A percentile compares a stretch with the other conserved stretches of the same genome.
Conservation (phyloP, 208 protist genomes). For the Trichomonas vaginalis region DNA sequence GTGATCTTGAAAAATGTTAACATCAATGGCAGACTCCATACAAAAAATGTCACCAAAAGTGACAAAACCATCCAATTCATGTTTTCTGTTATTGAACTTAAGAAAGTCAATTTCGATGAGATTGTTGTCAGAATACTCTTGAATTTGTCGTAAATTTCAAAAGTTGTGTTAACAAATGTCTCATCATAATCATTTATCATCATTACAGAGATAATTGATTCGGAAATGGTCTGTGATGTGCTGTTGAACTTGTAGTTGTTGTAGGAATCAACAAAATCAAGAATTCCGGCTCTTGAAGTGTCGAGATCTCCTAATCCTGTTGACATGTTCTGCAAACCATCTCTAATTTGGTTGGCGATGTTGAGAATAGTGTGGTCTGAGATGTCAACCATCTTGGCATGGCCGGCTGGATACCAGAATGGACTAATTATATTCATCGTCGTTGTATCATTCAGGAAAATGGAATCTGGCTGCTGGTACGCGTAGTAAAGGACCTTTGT, state of each 20-base stretch:
- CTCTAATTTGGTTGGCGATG: not conserved
- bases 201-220: not conserved
- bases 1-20: not conserved
- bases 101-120: not conserved
- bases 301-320: not conserved
- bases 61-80: not conserved
- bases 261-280: not conserved
- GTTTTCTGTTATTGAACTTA: not conserved
- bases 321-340: not conserved
- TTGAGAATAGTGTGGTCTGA: not conserved
- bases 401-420: not conserved
- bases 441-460: not conserved
- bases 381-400: not conserved
- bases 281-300: not conserved
- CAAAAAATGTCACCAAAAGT: not conserved
- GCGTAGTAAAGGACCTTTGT: not conserved
- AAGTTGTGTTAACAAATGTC: not conserved
- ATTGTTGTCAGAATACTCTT: not conserved
- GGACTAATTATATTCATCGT: not conserved
- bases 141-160: not conserved
- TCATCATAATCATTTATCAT: not conserved
- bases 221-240: not conserved
- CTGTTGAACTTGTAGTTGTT: not conserved
- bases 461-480: not conserved
- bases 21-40: not conserved